Evolutionary conservation across 179 eudicot species (phyloP).

Genomic region (Corrigiola litoralis): DNA sequence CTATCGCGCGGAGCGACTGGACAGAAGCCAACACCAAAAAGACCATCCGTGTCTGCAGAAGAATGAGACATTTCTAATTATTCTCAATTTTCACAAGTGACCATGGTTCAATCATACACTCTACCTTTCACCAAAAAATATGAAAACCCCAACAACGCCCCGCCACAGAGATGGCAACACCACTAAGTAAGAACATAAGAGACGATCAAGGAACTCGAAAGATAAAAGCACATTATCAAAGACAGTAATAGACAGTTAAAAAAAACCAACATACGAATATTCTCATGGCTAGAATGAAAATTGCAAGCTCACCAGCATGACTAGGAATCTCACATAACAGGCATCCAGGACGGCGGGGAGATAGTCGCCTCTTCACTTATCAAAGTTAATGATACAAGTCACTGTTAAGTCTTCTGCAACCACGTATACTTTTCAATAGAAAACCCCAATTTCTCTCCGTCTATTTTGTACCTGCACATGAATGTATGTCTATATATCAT

Average conservation of each 20-base stretch:
- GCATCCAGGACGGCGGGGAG: not conserved
- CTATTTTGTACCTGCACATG: slow-evolving; percentile 5
- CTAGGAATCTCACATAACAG: not conserved
- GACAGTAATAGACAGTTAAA: not conserved
- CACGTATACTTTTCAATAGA: not conserved
- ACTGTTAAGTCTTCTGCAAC: not conserved
- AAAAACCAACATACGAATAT: slow-evolving; percentile 5
- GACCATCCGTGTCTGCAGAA: not conserved
- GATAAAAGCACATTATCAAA: not conserved
- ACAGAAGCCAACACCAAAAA: too few relatives aligned
- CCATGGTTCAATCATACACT: too few relatives aligned
- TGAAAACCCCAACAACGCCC: too few relatives aligned
- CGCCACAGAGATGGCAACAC: too few relatives aligned
- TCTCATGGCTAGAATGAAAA: not conserved
- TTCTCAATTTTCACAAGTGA: too few relatives aligned
- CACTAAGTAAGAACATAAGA: not conserved
- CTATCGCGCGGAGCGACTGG: too few relatives aligned
- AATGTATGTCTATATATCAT: not conserved
- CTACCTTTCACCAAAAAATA: too few relatives aligned
- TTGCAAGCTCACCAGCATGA: slow-evolving; percentile 16
- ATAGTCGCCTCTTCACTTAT: slow-evolving; percentile 16
- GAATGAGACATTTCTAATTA: not conserved
- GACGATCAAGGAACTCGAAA: not conserved
- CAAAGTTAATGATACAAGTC: not conserved
- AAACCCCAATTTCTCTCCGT: not conserved